Conservation (phyloP, 306 rosid genomes). For the Inga oerstediana region DNA sequence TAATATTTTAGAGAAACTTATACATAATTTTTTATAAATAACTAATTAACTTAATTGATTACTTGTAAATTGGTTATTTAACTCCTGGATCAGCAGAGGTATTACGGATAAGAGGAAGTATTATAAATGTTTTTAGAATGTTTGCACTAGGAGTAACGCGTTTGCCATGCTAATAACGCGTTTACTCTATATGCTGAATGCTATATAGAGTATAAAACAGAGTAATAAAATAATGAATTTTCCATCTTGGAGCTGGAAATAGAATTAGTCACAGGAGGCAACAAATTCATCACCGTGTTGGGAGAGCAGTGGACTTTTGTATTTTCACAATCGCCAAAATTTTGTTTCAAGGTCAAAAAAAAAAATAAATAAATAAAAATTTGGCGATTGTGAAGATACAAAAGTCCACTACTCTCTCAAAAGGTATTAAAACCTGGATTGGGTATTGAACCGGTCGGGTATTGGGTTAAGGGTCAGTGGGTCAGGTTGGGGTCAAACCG, state of each 20-base stretch:
- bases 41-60: too few species aligned
- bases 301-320: neutral
- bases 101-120: too few species aligned
- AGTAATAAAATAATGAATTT: neutral
- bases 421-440: too few species aligned
- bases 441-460: too few species aligned
- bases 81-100: too few species aligned
- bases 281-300: neutral
- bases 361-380: neutral
- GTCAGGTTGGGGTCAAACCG: too few species aligned
- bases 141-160: neutral
- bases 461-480: too few species aligned
- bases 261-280: neutral
- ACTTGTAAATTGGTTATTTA: too few species aligned
- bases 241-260: neutral
- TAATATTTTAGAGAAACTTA: too few species aligned
- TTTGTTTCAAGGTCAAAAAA: too few species aligned
- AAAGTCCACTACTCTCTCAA: neutral
- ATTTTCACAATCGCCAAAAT: neutral
- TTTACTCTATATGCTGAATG: neutral
- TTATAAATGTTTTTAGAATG: neutral
- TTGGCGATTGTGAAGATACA: neutral
- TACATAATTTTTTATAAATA: too few species aligned
- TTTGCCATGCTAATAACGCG: neutral
- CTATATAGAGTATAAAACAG: too few species aligned